Evolutionary conservation across 2,329 filamentous ascomycete species (phyloP).

Genomic region (Metarhizium robertsii): DNA sequence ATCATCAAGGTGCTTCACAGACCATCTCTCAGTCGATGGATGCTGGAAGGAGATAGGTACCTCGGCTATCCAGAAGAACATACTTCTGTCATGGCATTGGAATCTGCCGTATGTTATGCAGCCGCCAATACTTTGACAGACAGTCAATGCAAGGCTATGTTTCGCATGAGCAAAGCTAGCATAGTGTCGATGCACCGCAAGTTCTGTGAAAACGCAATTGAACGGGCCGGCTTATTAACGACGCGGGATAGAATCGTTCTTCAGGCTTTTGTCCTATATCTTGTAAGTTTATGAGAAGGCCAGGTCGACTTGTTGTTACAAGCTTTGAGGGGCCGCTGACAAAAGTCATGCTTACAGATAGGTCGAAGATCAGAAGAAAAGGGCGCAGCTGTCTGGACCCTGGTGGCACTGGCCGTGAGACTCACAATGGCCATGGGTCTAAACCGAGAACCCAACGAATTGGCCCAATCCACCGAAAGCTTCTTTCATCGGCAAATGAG

Average conservation of each 20-base stretch:
- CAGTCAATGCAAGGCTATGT: conserved; percentile 11
- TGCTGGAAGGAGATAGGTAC: conserved; percentile 14
- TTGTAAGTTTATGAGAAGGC: conserved; percentile 2
- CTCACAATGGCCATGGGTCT: conserved; percentile 6
- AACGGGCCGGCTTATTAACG: conserved; percentile 13
- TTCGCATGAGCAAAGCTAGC: conserved; percentile 7
- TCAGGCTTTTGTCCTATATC: conserved; percentile 21
- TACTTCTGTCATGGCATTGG: conserved; percentile 7
- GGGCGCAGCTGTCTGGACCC: conserved; percentile 6
- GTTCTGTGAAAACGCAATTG: conserved; percentile 7
- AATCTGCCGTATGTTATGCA: conserved; percentile 14
- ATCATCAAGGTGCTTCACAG: conserved; percentile 11
- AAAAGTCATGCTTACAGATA: not conserved
- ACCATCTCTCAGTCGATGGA: conserved; percentile 6
- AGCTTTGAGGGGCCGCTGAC: too few species aligned
- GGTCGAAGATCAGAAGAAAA: conserved; percentile 6
- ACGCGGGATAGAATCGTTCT: conserved; percentile 18
- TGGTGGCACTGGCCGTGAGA: conserved; percentile 6
- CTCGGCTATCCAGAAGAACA: conserved; percentile 13
- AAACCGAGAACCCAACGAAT: not conserved
- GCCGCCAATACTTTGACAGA: conserved; percentile 16
- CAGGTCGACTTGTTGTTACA: not conserved
- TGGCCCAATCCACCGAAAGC: not conserved
- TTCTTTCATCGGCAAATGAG: conserved; percentile 10
- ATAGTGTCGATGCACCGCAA: conserved; percentile 9